These are phyloP conservation scores for Handroanthus guayacan DNA, from an alignment of 257 asterid species.

Conservation along the genomic window DNA sequence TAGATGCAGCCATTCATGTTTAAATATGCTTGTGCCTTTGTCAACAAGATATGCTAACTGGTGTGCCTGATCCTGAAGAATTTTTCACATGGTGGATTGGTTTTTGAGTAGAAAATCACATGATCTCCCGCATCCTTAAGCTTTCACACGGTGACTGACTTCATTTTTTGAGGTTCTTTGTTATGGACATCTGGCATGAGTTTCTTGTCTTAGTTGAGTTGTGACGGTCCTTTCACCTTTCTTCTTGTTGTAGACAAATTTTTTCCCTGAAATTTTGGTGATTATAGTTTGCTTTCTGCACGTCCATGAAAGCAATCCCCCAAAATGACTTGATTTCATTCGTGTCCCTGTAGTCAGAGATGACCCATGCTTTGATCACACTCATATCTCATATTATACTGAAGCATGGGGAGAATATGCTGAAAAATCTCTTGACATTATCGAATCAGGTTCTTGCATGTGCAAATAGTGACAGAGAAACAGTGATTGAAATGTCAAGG, in stretches of 20 bases:
- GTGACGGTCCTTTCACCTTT: background rate
- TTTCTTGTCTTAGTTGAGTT: background rate
- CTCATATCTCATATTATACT: background rate
- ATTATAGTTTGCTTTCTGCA: conserved; percentile 3
- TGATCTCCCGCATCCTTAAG: background rate
- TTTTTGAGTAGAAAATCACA: background rate
- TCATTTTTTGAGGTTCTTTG: background rate
- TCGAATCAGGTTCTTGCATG: conserved; percentile 82
- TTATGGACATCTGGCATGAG: background rate
- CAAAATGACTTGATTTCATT: background rate
- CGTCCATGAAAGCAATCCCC: background rate
- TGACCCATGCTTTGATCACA: too few relatives aligned
- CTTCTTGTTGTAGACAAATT: background rate
- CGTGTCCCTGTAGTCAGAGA: background rate
- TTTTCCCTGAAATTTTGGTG: background rate
- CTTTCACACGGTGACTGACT: background rate
- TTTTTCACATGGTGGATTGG: conserved; percentile 16
- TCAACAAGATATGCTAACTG: background rate
- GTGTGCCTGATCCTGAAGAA: background rate
- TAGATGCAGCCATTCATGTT: background rate
- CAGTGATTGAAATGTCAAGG: conserved; percentile 85
- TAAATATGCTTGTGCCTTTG: background rate
- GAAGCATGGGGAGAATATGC: conserved; percentile 19
- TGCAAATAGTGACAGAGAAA: conserved; percentile 74
- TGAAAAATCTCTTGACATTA: conserved; percentile 17